These are phyloP conservation scores for Lophiostoma macrostomum DNA, from an alignment of 495 filamentous ascomycete species.

Conservation along the genomic window DNA sequence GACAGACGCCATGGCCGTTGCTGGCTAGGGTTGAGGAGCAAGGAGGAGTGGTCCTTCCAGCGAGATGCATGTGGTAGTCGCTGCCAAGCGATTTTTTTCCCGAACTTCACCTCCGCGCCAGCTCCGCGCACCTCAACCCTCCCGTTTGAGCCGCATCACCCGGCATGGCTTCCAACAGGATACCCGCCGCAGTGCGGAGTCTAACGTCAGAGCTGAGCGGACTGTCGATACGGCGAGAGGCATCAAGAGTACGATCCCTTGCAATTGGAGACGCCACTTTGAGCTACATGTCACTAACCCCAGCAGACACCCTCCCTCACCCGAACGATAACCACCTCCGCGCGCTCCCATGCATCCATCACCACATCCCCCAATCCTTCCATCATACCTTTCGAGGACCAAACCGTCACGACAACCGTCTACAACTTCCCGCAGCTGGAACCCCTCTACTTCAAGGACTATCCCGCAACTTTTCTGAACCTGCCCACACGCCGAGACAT, in stretches of 20 bases:
- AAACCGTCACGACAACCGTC: conserved; percentile 70
- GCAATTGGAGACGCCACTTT: conserved; percentile 10
- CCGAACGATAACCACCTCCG: conserved; percentile 74
- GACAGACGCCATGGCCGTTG: conserved; percentile 20
- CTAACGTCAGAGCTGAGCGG: conserved; percentile 16
- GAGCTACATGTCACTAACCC: background rate
- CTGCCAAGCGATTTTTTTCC: conserved; percentile 20
- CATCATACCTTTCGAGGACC: conserved; percentile 44
- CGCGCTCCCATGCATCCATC: conserved; percentile 38
- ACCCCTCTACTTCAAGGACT: conserved; percentile 73
- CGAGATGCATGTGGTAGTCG: background rate
- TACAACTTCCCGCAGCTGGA: conserved; percentile 89
- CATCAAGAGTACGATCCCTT: conserved; percentile 2
- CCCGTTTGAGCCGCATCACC: background rate
- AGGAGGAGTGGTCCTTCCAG: background rate
- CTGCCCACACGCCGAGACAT: conserved; percentile 88
- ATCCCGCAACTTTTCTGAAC: conserved; percentile 74
- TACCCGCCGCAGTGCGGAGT: conserved; percentile 20
- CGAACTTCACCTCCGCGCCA: conserved; percentile 12
- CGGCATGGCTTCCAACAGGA: conserved; percentile 23
- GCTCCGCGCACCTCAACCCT: conserved; percentile 3
- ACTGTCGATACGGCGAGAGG: conserved; percentile 10
- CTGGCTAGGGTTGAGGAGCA: background rate
- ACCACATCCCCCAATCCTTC: conserved; percentile 24
- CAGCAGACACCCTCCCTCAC: conserved; percentile 40